Evolutionary conservation across 805 yeast genomes (phyloP).

Genomic region (Yarrowia sp.): DNA sequence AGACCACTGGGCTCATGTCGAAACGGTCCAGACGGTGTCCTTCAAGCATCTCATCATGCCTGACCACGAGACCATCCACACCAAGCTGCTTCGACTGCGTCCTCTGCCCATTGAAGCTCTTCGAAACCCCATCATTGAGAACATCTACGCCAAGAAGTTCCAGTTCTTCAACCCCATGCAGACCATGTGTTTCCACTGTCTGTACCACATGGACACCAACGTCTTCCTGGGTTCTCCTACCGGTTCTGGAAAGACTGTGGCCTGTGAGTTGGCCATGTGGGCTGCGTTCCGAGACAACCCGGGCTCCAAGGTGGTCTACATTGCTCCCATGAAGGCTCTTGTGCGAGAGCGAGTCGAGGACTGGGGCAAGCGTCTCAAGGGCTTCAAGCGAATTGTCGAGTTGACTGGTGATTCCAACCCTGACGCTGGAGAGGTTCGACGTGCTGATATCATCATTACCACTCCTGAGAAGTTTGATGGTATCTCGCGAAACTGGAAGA

Average conservation of each 20-base stretch:
- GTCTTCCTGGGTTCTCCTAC: conserved; percentile 97
- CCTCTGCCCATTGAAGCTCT: conserved; percentile 85
- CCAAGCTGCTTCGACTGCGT: conserved; percentile 71
- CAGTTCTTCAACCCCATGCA: conserved; percentile 97
- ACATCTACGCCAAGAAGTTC: conserved; percentile 64
- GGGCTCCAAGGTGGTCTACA: conserved; percentile 72
- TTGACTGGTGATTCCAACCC: conserved; percentile 82
- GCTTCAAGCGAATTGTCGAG: conserved; percentile 54
- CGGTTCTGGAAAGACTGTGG: conserved; percentile 97
- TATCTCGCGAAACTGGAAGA: conserved; percentile 81
- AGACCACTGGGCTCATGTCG: conserved; percentile 88
- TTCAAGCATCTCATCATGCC: conserved; percentile 90
- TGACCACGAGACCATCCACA: conserved; percentile 77
- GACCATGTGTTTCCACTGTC: conserved; percentile 89
- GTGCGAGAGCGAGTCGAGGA: conserved; percentile 82
- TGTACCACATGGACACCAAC: conserved; percentile 73
- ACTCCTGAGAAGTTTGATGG: conserved; percentile 89
- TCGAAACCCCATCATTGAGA: conserved; percentile 62
- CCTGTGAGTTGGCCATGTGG: conserved; percentile 96
- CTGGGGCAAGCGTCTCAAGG: conserved; percentile 51
- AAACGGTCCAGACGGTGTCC: conserved; percentile 68
- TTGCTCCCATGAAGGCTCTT: conserved; percentile 87
- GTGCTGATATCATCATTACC: conserved; percentile 72
- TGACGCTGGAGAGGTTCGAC: conserved; percentile 59
- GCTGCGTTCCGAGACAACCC: conserved; percentile 86